These are phyloP conservation scores for Skeletonema grethae DNA, from an alignment of 108 stramenopile species.

Conservation along the genomic window DNA sequence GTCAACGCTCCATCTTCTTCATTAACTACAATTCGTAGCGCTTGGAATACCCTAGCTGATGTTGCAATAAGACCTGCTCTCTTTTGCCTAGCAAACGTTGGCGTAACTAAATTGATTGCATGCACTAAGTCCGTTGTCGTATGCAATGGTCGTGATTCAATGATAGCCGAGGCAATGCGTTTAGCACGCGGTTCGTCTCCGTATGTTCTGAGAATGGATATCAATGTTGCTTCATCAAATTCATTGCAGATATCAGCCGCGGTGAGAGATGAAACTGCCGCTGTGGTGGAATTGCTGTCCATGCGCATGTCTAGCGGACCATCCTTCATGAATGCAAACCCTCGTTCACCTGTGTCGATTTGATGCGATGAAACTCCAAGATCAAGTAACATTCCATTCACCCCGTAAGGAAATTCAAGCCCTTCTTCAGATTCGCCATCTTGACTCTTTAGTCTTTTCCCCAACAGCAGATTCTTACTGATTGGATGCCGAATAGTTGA, in stretches of 20 bases:
- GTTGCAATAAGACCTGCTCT: slow-evolving; percentile 82
- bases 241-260: slow-evolving; percentile 92
- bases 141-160: slow-evolving; percentile 66
- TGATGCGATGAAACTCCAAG: slow-evolving; percentile 94
- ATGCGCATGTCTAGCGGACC: slow-evolving; percentile 98
- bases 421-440: slow-evolving; percentile 14
- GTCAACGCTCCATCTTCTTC: slow-evolving; percentile 80
- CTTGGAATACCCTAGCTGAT: slow-evolving; percentile 87
- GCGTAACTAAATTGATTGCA: slow-evolving; percentile 77
- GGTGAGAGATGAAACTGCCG: slow-evolving; percentile 49
- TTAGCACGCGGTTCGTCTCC: slow-evolving; percentile 86
- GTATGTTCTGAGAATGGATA: slow-evolving; percentile 70
- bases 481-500: slow-evolving; percentile 43
- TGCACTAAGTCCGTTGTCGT: slow-evolving; percentile 80
- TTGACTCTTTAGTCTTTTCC: slow-evolving; percentile 13
- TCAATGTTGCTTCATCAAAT: slow-evolving; percentile 74
- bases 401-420: slow-evolving; percentile 50
- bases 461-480: slow-evolving; percentile 38
- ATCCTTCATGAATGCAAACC: slow-evolving; percentile 92
- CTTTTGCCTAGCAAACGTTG: slow-evolving; percentile 70
- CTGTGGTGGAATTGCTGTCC: slow-evolving; percentile 46
- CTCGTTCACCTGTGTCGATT: slow-evolving; percentile 87
- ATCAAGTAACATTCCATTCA: slow-evolving; percentile 94
- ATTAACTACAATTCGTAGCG: slow-evolving; percentile 91
- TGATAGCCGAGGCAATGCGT: slow-evolving; percentile 76